Evolutionary conservation across 2,329 filamentous ascomycete species (phyloP), one percentile per base, ranked within the genome.

Genomic region (Phyllosticta citribraziliensis): DNA sequence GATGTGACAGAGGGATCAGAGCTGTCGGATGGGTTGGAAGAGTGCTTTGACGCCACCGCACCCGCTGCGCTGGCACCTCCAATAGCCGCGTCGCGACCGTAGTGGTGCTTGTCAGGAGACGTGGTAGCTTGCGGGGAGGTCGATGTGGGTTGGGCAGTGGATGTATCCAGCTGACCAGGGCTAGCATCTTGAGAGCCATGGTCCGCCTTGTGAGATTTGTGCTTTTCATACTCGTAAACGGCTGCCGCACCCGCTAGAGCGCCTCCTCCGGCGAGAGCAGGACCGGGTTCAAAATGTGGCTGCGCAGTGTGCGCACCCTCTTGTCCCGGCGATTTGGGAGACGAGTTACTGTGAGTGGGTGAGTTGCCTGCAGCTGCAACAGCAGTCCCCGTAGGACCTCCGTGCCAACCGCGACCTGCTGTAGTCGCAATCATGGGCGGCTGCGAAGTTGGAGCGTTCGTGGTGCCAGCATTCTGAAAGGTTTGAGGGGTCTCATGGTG

Each of bases 231-330:
- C n/a, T 61, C 62, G 22, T 65, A 61, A 11, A 51, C 56, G 9
- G 51, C 61, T 12, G 60, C 62, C 6, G 63, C 65, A 24, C 68
- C 71, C 27, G 67, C 69, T 51, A 68, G 67, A 4, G 67, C 70
- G 12, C 65, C 69, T 22, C 68, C 72, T 47, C 66, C 70, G 11
- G 64, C 70, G 1, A 72, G 24, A 12, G 68, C 70, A n/a, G 69
- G 68, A 58, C 74, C 67, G n/a, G 69, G 67, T 30, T 69, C 70
- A 50, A 70, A 66, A 56, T 71, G 70, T 47, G 70, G 65, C n/a
- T 68, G 63, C 40, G 40, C 40, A n/a, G 3, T 2, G 8, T 47
- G 40, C 5, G 14, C 40, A 17, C n/a, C 40, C n/a, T 5, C 40
- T 5, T n/a, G 40, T n/a, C 17, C 8, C 14, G 14, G 17, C 40